Evolutionary conservation across 306 rosid species (phyloP).

Genomic region (Cajanus cajan): DNA sequence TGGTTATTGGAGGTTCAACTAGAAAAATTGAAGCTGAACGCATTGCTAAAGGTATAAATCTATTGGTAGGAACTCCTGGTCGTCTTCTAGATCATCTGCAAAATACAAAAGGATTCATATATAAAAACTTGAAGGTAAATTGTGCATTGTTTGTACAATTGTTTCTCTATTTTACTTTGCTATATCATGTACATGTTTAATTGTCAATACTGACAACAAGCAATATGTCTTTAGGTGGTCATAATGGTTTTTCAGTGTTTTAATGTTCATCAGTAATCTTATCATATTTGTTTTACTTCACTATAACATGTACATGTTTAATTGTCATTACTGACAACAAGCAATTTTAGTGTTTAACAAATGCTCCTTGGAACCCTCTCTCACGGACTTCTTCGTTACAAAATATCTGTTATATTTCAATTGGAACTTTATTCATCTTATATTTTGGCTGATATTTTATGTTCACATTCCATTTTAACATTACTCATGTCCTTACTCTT

Average conservation of each 20-base stretch:
- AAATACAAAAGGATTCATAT: constrained; percentile 78
- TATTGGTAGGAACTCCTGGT: constrained; percentile 91
- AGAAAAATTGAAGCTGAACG: constrained; percentile 86
- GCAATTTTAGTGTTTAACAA: not conserved
- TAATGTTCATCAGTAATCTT: too few relatives aligned
- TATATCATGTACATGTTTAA: too few relatives aligned
- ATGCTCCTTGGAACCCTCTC: not conserved
- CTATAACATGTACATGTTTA: not conserved
- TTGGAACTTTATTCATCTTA: not conserved
- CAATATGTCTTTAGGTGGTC: too few relatives aligned
- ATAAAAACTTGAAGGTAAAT: constrained; percentile 69
- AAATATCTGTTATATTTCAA: not conserved
- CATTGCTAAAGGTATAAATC: constrained; percentile 73
- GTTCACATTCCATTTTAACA: not conserved
- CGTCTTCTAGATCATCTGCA: constrained; percentile 97
- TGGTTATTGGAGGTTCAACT: constrained; percentile 82
- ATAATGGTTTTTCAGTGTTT: too few relatives aligned
- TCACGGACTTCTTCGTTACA: not conserved
- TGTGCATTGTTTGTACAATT: not conserved
- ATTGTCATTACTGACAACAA: not conserved
- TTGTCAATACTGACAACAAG: too few relatives aligned
- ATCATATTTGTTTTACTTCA: not conserved
- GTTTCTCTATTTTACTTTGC: not conserved
- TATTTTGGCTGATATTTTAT: constrained; percentile 9
- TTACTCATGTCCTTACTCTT: not conserved